Evolutionary conservation across 306 rosid genomes (phyloP), one percentile per base, ranked within the genome.

Genomic region (Corylus heterophylla): DNA sequence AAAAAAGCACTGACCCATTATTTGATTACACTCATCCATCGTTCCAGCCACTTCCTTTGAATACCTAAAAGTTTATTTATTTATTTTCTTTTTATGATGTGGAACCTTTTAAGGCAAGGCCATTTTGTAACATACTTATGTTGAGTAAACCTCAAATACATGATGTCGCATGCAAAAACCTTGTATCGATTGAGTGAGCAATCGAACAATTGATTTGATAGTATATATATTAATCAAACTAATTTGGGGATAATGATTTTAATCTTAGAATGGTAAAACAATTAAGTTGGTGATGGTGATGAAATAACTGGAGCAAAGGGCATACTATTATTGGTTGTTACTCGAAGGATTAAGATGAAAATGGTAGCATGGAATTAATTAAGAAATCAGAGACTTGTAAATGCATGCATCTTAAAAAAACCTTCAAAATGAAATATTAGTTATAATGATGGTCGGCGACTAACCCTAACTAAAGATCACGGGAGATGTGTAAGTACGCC

Each of bases 381-480:
- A 58, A 31, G 35, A 31, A 31, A 31, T 20, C 25, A 29, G 13
- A 20, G 27, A 25, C 37, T 20, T 20, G 10, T 22, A 4, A 13
- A 3, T 12, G 47, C 7, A 13, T 13, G 29, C 17, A 31, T 63
- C 45, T 29, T 63, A 68, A 74, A 73, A 45, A 55, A 76, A 56
- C 52, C 37, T 64, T 77, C 35, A 72, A 47, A 49, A n/a, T 37
- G 11, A 20, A 25, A 47, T 18, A 8, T 52, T 69, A 67, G 73
- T 71, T 80, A 71, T n/a, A 61, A 68, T 69, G 78, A 63, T 35
- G 81, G 88, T 81, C 90, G 90, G 92, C 78, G 83, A 81, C 90
- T 90, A 83, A 88, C 92, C 81, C 90, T 73, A 73, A 88, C 92
- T 86, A 83, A 86, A 86, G 18, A 82, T 80, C 80, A 79, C 77